These are phyloP conservation scores for Podila clonocystis DNA, from an alignment of 192 early-diverging fungal species.

Conservation along the genomic window DNA sequence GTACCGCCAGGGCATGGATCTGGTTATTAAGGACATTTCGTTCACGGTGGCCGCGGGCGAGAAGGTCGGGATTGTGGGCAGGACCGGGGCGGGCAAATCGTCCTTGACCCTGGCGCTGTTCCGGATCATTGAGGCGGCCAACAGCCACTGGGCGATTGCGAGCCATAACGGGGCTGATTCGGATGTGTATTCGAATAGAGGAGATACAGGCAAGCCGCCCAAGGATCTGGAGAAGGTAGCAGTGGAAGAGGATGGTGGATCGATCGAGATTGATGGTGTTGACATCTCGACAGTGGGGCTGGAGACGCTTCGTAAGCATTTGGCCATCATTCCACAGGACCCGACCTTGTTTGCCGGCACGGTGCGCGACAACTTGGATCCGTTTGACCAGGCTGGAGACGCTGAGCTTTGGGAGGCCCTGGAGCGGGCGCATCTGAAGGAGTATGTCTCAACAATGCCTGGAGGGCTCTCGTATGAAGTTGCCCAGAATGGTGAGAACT, in stretches of 20 bases:
- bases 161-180: conserved; percentile 10
- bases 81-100: conserved; percentile 55
- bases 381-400: conserved; percentile 62
- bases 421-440: conserved; percentile 56
- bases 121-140: conserved; percentile 53
- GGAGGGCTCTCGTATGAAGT: conserved; percentile 44
- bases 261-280: conserved; percentile 79
- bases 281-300: conserved; percentile 73
- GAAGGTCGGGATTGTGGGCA: conserved; percentile 53
- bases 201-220: not conserved
- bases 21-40: conserved; percentile 62
- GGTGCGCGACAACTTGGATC: conserved; percentile 83
- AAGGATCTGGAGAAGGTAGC: not conserved
- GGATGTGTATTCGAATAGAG: not conserved
- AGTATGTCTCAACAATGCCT: conserved; percentile 25
- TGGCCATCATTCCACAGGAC: conserved; percentile 91
- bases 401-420: conserved; percentile 73
- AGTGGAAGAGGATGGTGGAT: conserved; percentile 61
- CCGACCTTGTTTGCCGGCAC: conserved; percentile 71
- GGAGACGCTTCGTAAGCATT: conserved; percentile 63
- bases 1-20: conserved; percentile 58
- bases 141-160: conserved; percentile 26
- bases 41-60: conserved; percentile 35
- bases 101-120: conserved; percentile 61
- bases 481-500: conserved; percentile 60